Conservation (phyloP, 2,329 filamentous ascomycete genomes). For the Aspergillus quadricinctus region DNA sequence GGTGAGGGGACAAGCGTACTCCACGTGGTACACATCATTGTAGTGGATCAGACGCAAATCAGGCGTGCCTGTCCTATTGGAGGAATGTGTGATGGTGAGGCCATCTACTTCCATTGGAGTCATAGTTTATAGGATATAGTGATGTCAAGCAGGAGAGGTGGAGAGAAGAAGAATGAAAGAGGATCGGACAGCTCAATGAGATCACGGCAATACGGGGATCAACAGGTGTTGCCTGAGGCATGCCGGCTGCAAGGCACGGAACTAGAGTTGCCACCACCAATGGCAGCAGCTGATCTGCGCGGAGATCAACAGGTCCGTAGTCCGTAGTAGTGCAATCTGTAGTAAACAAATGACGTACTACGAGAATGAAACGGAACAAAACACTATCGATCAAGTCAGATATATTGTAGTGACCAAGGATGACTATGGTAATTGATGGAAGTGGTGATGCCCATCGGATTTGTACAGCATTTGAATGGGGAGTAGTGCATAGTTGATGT, state of each 20-base stretch:
- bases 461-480: not conserved
- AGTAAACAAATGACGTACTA: not conserved
- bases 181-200: not conserved
- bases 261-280: conserved; percentile 1
- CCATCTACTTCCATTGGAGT: conserved; percentile 28
- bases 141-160: not conserved
- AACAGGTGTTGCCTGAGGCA: not conserved
- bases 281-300: not conserved
- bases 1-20: conserved; percentile 39
- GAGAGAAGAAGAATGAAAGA: not conserved
- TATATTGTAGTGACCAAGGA: not conserved
- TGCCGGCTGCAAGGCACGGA: conserved; percentile 1
- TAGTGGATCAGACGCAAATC: conserved; percentile 82
- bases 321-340: not conserved
- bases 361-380: not conserved
- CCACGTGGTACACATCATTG: conserved; percentile 92
- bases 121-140: conserved; percentile 15
- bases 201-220: not conserved
- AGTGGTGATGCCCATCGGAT: not conserved
- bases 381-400: not conserved
- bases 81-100: conserved; percentile 40
- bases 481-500: not conserved
- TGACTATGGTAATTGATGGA: not conserved
- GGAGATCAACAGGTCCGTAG: not conserved
- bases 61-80: conserved; percentile 48